phyloP scores from a whole-genome alignment of 2,329 filamentous ascomycete species.

The Epichloe baconii region DNA sequence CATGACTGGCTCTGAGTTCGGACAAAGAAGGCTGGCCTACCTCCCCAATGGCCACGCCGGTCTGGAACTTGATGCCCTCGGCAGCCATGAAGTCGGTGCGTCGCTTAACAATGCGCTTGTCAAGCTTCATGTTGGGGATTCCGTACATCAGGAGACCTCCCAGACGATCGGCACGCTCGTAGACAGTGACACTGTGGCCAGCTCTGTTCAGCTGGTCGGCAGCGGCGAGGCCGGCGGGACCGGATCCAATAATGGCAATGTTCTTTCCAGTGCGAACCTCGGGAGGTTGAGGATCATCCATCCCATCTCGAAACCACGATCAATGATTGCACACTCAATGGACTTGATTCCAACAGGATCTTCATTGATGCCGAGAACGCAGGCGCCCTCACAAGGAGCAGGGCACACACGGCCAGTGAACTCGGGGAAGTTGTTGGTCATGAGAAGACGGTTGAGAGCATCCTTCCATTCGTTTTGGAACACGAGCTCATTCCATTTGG shows the following conservation, averaged over 20 bases:
- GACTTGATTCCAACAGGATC: conserved; percentile 97
- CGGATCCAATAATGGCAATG: conserved; percentile 80
- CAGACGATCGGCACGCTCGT: conserved; percentile 80
- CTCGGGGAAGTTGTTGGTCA: conserved; percentile 98
- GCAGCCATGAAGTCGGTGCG: conserved; percentile 89
- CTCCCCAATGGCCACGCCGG: conserved; percentile 65
- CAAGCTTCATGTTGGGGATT: conserved; percentile 98
- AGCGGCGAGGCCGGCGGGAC: conserved; percentile 76
- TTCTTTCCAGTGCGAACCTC: conserved; percentile 75
- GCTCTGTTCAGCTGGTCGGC: conserved; percentile 92
- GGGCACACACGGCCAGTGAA: conserved; percentile 96
- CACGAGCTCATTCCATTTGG: conserved; percentile 86
- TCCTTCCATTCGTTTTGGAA: conserved; percentile 73
- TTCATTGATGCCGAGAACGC: conserved; percentile 91
- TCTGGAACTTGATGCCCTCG: conserved; percentile 75
- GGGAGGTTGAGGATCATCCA: conserved; percentile 83
- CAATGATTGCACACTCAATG: conserved; percentile 95
- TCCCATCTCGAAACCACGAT: conserved; percentile 93
- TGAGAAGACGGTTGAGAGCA: conserved; percentile 77
- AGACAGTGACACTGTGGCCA: conserved; percentile 79
- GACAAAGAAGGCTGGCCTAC: conserved; percentile 48
- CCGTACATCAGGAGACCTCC: conserved; percentile 96
- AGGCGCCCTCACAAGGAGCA: conserved; percentile 91
- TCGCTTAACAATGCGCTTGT: conserved; percentile 93
- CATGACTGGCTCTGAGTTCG: conserved; percentile 59